These are phyloP conservation scores for Mediolabrus comicus DNA, from an alignment of 108 stramenopile species.

Conservation along the genomic window DNA sequence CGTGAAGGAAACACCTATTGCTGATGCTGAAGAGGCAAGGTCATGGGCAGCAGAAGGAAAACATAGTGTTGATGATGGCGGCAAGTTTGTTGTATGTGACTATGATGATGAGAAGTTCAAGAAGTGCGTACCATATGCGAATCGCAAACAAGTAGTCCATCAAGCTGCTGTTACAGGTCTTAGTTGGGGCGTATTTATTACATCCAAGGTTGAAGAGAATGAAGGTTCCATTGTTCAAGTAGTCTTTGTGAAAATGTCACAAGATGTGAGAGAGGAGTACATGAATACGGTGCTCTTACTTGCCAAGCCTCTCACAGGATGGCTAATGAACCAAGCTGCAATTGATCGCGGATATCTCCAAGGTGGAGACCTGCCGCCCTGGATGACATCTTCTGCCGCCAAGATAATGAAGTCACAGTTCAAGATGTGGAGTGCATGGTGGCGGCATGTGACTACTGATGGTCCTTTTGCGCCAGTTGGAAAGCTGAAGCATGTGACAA, in stretches of 20 bases:
- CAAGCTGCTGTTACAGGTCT: slow-evolving; percentile 3
- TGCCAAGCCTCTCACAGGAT: background rate
- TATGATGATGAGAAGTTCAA: slow-evolving; percentile 5
- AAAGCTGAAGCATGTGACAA: background rate
- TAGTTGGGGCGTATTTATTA: background rate
- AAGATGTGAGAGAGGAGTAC: background rate
- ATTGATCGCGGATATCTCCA: background rate
- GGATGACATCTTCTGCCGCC: background rate
- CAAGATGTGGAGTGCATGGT: background rate
- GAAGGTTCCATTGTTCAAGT: background rate
- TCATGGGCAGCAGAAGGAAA: no score
- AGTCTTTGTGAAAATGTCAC: background rate
- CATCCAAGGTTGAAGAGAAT: background rate
- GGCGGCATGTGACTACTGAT: background rate
- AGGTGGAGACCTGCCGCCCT: background rate
- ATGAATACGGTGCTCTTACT: background rate
- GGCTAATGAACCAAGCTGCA: background rate
- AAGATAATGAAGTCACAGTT: background rate
- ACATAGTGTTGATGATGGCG: background rate
- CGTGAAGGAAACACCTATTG: background rate
- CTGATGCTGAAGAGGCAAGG: background rate
- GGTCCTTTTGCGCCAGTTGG: background rate
- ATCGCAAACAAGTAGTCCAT: slow-evolving; percentile 4
- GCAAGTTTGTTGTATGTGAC: background rate
- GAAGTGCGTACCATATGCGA: background rate